Evolutionary conservation across 2,329 filamentous ascomycete species (phyloP), one percentile per base, ranked within the genome.

Genomic region (Nigrospora oryzae): DNA sequence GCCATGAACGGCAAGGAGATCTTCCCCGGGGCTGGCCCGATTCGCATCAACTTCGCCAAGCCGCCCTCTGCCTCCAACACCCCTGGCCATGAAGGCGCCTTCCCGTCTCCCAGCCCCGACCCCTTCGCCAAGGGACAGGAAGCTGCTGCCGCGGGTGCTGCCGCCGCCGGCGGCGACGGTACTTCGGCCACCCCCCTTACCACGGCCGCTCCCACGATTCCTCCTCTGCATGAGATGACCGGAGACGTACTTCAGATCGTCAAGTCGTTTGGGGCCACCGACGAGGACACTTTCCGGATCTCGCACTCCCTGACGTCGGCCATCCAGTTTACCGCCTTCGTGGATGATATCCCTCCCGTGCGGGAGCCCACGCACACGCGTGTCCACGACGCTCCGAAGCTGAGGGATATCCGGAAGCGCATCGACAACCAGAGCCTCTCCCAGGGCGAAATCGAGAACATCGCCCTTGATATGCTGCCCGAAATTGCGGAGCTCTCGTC

Each of bases 41-140:
- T 97, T 46, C 80, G 91, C 43, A 97, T 98, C 63, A 95, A 95
- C 57, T 98, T 95, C 65, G 93, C 93, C 33, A 98, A 98, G 68
- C 91, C 93, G 23, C 89, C 89, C 16, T 95, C 89, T 41, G 83
- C 87, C 38, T 89, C 89, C 49, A 84, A 88, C 51, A 96, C 93
- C 0, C 91, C 93, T 43, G 89, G 89, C 15, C 84, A 88, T 45
- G 90, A 91, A 57, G 89, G 89, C 31, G 76, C 82, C n/a, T 90
- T 89, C 62, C 86, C 88, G 12, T 95, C 89, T 1, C 89, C 90
- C 23, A 96, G 90, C 57, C 91, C 91, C 3, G 90, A 96, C 61
- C 88, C 88, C 1, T 88, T 87, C 56, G 70, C 71, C 34, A 84
- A 79, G 57, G 71, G 63, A 23, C 71, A 79, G 46, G 76, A 76